Evolutionary conservation across 1,139 yeast genomes (phyloP).

Genomic region (Geotrichum bryndzae): DNA sequence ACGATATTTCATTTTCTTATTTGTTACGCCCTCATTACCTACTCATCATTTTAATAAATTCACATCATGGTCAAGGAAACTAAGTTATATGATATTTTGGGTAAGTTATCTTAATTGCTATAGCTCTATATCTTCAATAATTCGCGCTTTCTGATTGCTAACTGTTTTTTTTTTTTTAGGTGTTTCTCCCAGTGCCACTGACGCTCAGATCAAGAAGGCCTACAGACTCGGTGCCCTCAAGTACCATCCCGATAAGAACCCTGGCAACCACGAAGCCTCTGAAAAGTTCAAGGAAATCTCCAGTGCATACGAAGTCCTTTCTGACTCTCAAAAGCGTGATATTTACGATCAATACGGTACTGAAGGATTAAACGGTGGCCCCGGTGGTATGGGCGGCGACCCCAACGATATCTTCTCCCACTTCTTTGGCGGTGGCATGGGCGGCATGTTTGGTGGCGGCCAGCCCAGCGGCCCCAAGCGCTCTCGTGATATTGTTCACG

Average conservation of each 20-base stretch:
- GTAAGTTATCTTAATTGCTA: neutral
- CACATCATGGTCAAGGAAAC: constrained; percentile 79
- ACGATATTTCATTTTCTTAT: neutral
- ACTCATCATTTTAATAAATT: neutral
- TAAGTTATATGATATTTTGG: constrained; percentile 70
- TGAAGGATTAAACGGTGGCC: constrained; percentile 78
- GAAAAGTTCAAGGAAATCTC: constrained; percentile 91
- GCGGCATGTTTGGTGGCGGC: constrained; percentile 44
- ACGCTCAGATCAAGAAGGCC: constrained; percentile 85
- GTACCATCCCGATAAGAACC: constrained; percentile 78
- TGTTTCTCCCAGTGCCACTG: constrained; percentile 71
- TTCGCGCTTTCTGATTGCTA: neutral
- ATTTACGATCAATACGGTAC: constrained; percentile 86
- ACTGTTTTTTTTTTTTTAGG: constrained; percentile 37
- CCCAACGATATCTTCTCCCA: constrained; percentile 90
- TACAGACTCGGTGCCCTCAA: constrained; percentile 89
- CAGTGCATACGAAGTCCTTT: constrained; percentile 74
- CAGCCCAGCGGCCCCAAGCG: constrained; percentile 75
- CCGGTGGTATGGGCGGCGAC: constrained; percentile 65
- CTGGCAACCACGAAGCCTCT: constrained; percentile 80
- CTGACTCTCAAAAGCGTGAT: constrained; percentile 84
- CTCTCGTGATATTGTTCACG: constrained; percentile 79
- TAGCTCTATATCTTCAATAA: too few species aligned
- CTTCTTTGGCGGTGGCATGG: constrained; percentile 59
- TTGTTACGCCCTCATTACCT: neutral